Evolutionary conservation across 2,329 filamentous ascomycete genomes (phyloP).

Genomic region (Fusarium transvaalense): DNA sequence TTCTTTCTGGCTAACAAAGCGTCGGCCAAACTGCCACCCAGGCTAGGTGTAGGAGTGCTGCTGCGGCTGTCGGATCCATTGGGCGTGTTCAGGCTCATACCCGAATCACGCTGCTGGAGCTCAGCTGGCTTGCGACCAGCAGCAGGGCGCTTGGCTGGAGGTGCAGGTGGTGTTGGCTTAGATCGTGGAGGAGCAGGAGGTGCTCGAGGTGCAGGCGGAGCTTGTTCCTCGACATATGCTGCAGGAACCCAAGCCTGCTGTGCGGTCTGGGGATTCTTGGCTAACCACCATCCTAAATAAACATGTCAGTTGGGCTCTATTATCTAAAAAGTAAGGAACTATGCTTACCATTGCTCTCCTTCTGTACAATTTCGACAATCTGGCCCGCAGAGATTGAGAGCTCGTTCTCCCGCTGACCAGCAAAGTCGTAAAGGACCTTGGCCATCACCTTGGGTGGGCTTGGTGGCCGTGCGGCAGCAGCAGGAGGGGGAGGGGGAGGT

Average conservation of each 20-base stretch:
- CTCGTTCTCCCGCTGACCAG: constrained; percentile 85
- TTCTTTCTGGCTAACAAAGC: constrained; percentile 82
- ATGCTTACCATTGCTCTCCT: constrained; percentile 89
- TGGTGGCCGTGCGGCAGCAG: constrained; percentile 62
- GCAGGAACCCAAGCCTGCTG: constrained; percentile 95
- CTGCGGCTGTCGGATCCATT: constrained; percentile 74
- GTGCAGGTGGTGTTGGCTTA: constrained; percentile 81
- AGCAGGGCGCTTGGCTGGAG: constrained; percentile 83
- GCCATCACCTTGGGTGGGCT: constrained; percentile 77
- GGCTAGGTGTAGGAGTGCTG: constrained; percentile 77
- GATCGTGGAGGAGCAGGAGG: constrained; percentile 74
- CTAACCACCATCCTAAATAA: constrained; percentile 90
- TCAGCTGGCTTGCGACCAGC: constrained; percentile 78
- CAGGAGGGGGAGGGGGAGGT: constrained; percentile 74
- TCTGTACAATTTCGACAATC: constrained; percentile 89
- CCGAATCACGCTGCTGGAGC: constrained; percentile 78
- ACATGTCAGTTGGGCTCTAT: constrained; percentile 50
- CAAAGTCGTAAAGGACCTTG: constrained; percentile 93
- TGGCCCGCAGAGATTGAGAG: constrained; percentile 84
- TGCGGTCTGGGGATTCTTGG: constrained; percentile 68
- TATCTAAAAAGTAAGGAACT: neutral
- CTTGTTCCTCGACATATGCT: constrained; percentile 91
- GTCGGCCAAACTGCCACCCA: constrained; percentile 81
- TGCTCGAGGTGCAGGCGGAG: constrained; percentile 70
- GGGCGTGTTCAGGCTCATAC: constrained; percentile 70